phyloP scores from a whole-genome alignment of 2,329 filamentous ascomycete species.

The Aspergillus fructus region DNA sequence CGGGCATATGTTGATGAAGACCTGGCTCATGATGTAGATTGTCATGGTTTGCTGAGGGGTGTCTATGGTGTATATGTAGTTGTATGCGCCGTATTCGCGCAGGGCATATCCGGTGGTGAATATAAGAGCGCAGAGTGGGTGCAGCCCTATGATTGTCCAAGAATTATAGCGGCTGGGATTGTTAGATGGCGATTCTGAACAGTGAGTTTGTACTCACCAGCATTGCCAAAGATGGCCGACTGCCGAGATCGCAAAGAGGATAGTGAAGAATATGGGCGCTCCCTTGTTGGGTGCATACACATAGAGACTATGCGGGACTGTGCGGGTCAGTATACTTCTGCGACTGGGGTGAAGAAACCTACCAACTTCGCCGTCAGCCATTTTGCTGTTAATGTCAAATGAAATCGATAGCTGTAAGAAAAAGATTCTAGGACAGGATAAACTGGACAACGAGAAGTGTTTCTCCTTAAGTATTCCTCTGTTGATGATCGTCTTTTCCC shows the following conservation, averaged over 20 bases:
- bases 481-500: too few relatives aligned
- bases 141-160: slow-evolving; percentile 56
- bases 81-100: slow-evolving; percentile 53
- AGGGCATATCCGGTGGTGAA: slow-evolving; percentile 58
- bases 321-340: too few relatives aligned
- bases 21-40: background rate
- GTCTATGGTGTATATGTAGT: slow-evolving; percentile 41
- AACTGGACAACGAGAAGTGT: too few relatives aligned
- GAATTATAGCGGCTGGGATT: slow-evolving; percentile 53
- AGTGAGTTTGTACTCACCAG: slow-evolving; percentile 44
- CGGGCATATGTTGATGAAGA: slow-evolving; percentile 46
- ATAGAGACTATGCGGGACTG: slow-evolving; percentile 34
- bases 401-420: too few relatives aligned
- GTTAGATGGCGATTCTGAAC: background rate
- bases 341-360: too few relatives aligned
- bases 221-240: slow-evolving; percentile 55
- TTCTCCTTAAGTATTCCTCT: too few relatives aligned
- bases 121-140: slow-evolving; percentile 55
- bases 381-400: too few relatives aligned
- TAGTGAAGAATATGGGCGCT: slow-evolving; percentile 55
- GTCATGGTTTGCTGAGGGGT: slow-evolving; percentile 31
- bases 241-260: slow-evolving; percentile 42
- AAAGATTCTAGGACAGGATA: too few relatives aligned
- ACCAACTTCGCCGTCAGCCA: too few relatives aligned
- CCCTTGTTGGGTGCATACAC: slow-evolving; percentile 56